Evolutionary conservation across 139 green algal species (phyloP), one percentile per base, ranked within the genome.

Genomic region (Spirogloea muscicola): DNA sequence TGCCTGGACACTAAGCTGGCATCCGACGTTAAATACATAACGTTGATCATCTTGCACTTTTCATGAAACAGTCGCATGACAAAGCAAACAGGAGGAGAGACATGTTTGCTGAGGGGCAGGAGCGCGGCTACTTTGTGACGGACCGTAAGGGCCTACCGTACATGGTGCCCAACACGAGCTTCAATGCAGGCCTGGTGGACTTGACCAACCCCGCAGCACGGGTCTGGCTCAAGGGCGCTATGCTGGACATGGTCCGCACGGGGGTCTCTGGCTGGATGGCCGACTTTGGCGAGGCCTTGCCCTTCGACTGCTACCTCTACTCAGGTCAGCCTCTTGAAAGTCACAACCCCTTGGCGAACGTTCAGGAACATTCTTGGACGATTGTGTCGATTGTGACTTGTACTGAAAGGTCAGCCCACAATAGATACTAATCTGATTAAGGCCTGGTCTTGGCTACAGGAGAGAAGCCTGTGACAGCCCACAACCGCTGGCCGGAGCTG

Each of bases 251-350:
- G 77, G 7, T 79, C 6, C 21, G 7, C 27, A 9, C 4, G 6
- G 52, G 68, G 25, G 29, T 75, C 31, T 34, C 37, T 37, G 55
- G 65, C 1, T 85, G 66, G 65, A 85, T 85, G 79, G 79, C 79
- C 3, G 79, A 85, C 48, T 85, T 85, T 49, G 79, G 79, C 43
- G 79, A 85, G 57, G 65, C 73, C 41, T 58, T 85, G 10, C 79
- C 79, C 39, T 85, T 82, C 59, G 79, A 85, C 36, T 41, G 38
- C 1, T 36, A 21, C 31, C 40, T 85, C 9, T 37, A 80, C 58
- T 71, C 52, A 21, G 77, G 77, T 62, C 43, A 71, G 3, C 37
- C 46, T 31, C 21, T 55, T 55, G n/a, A n/a, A n/a, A n/a, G n/a
- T n/a, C n/a, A n/a, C n/a, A n/a, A n/a, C n/a, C n/a, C n/a, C n/a